A percentile compares a stretch with the other conserved stretches of the same genome.
Conservation (phyloP, 768 basidiomycete genomes). For the Kondoa subrosea region DNA sequence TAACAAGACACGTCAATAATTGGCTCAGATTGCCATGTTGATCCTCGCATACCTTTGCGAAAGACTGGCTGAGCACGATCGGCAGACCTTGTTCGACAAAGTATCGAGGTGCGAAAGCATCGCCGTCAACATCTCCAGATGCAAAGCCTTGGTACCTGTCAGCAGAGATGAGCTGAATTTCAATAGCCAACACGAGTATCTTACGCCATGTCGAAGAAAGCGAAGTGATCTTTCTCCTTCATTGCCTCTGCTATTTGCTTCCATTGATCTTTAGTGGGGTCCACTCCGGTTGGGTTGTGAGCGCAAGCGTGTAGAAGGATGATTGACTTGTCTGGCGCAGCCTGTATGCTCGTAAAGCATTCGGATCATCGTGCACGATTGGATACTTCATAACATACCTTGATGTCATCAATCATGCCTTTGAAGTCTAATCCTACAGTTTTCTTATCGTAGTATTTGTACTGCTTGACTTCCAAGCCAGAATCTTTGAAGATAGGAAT, state of each 20-base stretch:
- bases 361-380: not conserved
- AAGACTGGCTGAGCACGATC: conserved; percentile 80
- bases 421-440: conserved; percentile 71
- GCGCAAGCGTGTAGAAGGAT: conserved; percentile 87
- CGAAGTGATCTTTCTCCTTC: conserved; percentile 53
- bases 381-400: conserved; percentile 6
- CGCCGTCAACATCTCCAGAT: conserved; percentile 64
- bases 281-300: conserved; percentile 92
- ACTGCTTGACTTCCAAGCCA: conserved; percentile 66
- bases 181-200: not conserved
- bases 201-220: conserved; percentile 96
- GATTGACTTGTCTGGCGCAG: conserved; percentile 57
- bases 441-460: conserved; percentile 84
- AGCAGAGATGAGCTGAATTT: not conserved
- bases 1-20: conserved; percentile 34
- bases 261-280: conserved; percentile 83
- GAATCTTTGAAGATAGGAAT: conserved; percentile 78
- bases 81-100: conserved; percentile 88
- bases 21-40: not conserved
- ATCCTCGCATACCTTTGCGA: conserved; percentile 53
- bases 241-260: conserved; percentile 54
- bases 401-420: conserved; percentile 40
- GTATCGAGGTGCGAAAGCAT: conserved; percentile 87
- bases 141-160: conserved; percentile 82
- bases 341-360: conserved; percentile 36